phyloP scores from a whole-genome alignment of 495 filamentous ascomycete species.

The Evernia prunastri region DNA sequence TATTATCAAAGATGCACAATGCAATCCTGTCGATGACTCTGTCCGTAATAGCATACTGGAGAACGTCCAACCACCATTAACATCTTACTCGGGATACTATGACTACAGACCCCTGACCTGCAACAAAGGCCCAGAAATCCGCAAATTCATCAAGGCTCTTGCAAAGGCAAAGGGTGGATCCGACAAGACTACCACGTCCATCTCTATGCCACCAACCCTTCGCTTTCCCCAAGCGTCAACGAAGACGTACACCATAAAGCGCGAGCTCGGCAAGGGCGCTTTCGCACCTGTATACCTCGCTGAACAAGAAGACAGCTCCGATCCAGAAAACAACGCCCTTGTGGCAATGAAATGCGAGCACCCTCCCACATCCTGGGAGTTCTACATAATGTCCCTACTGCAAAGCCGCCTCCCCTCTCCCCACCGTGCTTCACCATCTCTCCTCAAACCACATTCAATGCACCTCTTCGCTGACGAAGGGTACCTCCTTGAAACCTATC shows the following conservation, averaged over 20 bases:
- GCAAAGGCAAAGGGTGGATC: conserved; percentile 55
- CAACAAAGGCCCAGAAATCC: conserved; percentile 64
- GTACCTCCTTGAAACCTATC: conserved; percentile 81
- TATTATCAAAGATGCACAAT: conserved; percentile 73
- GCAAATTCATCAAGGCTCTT: conserved; percentile 65
- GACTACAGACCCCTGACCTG: conserved; percentile 53
- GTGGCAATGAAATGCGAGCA: conserved; percentile 93
- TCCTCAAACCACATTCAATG: conserved; percentile 76
- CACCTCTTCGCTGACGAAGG: conserved; percentile 82
- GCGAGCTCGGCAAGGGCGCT: conserved; percentile 87
- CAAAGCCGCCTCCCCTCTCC: conserved; percentile 63
- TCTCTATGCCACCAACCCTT: conserved; percentile 56
- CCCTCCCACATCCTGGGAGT: conserved; percentile 87
- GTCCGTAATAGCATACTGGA: conserved; percentile 69
- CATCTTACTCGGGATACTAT: conserved; percentile 69
- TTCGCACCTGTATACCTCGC: conserved; percentile 92
- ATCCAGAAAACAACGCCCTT: conserved; percentile 50
- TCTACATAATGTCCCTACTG: conserved; percentile 84
- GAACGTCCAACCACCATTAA: conserved; percentile 61
- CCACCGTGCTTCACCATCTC: conserved; percentile 60
- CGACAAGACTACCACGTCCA: conserved; percentile 52
- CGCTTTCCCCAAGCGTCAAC: conserved; percentile 53
- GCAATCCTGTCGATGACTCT: conserved; percentile 76
- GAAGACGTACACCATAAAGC: conserved; percentile 65
- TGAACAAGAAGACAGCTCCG: conserved; percentile 48